Base-by-base conservation (phyloP, 164 flowering plant species). In the Sextonia rubra region DNA sequence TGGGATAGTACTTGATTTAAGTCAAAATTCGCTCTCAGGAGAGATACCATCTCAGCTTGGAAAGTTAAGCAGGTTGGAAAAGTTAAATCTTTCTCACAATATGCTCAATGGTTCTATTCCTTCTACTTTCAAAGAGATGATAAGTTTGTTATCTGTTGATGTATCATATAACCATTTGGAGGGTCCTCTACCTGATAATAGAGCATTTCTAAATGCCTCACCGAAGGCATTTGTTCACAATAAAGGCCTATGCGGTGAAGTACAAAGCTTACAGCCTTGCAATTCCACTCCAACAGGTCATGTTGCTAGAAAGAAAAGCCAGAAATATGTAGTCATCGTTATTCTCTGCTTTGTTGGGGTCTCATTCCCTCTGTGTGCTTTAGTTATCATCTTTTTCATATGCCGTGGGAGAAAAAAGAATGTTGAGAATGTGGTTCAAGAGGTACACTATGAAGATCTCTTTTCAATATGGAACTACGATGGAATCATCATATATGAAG, bases 181-280 rank as follows among this genome's bases (percentile, higher is more conserved):
- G 18, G 60, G 67, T n/a, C 62, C 72, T 44, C n/a, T 69, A 3
- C 64, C 69, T 3, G 0, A 20, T 26, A 66, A 62, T 12, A 32
- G 22, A 9, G 27, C 61, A 17, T 80, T 84, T 61, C 68, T 52
- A 29, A 3, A 68, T 7, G 73, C 80, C 2, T 37, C 76, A 1
- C 11, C 25, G 26, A 14, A 69, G 24, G 32, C 63, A 12, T 73
- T 61, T 22, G n/a, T 47, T 14, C 77, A 75, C 18, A 79, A 81
- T 26, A 12, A 70, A 14, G 80, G 79, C 27, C 56, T 83, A 49
- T 89, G 89, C 69, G 92, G 92, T 47, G 70, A 68, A 23, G 79
- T 66, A 47, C 26, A 70, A 61, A 85, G 87, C 0, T 30, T 87
- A 52, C 20, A 26, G 26, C 68, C 77, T 25, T 87, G 91, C 63